Evolutionary conservation across 1,284 basidiomycete genomes (phyloP).

Genomic region (Cerioporus squamosus): DNA sequence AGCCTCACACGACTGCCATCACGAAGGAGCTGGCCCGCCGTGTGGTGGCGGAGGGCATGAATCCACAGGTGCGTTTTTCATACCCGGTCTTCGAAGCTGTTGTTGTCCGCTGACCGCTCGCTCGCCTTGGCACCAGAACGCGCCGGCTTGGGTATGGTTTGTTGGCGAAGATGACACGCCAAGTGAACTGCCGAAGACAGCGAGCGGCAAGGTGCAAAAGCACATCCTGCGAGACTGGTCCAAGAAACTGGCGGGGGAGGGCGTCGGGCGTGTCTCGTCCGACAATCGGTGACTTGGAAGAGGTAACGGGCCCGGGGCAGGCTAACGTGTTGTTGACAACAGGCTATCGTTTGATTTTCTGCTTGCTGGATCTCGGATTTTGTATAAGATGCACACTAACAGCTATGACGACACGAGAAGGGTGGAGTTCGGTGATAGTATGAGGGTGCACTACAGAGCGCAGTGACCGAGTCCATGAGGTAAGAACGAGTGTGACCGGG

Average conservation of each 20-base stretch:
- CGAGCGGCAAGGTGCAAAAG: conserved; percentile 89
- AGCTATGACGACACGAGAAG: neutral
- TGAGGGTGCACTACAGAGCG: too few species aligned
- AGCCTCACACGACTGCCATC: conserved; percentile 43
- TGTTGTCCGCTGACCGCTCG: neutral
- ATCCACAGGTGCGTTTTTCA: conserved; percentile 64
- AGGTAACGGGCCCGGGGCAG: neutral
- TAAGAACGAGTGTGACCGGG: too few species aligned
- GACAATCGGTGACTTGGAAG: conserved; percentile 10
- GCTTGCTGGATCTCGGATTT: neutral
- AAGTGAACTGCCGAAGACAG: conserved; percentile 79
- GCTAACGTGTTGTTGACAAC: neutral
- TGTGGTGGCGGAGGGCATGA: conserved; percentile 63
- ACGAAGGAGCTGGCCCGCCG: conserved; percentile 56
- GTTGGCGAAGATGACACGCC: conserved; percentile 64
- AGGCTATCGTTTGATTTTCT: too few species aligned
- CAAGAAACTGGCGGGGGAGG: conserved; percentile 47
- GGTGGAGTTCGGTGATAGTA: too few species aligned
- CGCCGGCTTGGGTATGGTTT: conserved; percentile 86
- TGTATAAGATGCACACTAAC: neutral
- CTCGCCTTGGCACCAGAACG: conserved; percentile 51
- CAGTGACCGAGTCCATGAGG: too few species aligned
- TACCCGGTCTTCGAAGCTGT: neutral
- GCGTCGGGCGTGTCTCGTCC: conserved; percentile 31
- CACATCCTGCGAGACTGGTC: conserved; percentile 68